Conservation (phyloP, 2,329 filamentous ascomycete genomes). For the Davidsoniella australis region DNA sequence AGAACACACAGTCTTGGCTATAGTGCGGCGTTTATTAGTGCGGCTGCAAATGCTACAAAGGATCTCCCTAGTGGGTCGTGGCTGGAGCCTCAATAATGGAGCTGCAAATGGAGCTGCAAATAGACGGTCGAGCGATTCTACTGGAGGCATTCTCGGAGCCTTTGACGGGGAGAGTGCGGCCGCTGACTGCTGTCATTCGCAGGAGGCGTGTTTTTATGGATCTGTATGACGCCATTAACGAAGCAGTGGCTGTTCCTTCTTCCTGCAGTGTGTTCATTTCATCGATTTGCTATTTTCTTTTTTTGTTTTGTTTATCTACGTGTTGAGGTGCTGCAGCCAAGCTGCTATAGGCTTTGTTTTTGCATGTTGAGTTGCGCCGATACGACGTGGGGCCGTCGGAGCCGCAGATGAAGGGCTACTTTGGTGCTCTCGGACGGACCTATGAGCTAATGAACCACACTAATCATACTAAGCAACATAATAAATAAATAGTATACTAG, state of each 20-base stretch:
- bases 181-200: constrained; percentile 3
- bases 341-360: background rate
- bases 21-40: background rate
- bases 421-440: constrained; percentile 6
- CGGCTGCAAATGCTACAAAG: constrained; percentile 2
- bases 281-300: too few species aligned
- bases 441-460: constrained; percentile 3
- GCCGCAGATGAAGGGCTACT: constrained; percentile 5
- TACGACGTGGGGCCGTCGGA: constrained; percentile 10
- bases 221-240: constrained; percentile 9
- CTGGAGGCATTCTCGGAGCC: constrained; percentile 1
- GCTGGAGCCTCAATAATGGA: constrained; percentile 11
- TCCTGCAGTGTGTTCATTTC: constrained; percentile 1
- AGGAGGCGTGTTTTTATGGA: background rate
- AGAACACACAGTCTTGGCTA: too few species aligned
- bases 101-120: constrained; percentile 10
- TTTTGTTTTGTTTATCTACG: background rate
- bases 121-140: background rate
- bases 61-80: constrained; percentile 9
- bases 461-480: background rate
- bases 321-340: background rate
- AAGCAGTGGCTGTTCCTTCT: constrained; percentile 1
- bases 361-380: constrained; percentile 10
- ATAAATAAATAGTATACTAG: too few species aligned
- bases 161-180: background rate